Conservation (phyloP, 106 monocot genomes). For the Apostasia ramifera region DNA sequence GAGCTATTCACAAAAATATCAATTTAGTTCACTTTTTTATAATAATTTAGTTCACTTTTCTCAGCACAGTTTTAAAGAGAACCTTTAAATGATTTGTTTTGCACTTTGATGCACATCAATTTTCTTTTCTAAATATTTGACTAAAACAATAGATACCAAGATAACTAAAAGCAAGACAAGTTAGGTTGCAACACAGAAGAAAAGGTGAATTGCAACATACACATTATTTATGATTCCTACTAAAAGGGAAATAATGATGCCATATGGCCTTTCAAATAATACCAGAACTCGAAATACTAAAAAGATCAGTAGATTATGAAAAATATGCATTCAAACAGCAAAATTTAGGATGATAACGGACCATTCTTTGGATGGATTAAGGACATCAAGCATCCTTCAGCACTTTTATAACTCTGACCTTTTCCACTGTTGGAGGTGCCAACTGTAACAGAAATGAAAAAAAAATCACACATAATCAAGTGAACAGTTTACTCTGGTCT, state of each 20-base stretch:
- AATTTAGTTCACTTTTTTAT: too few relatives aligned
- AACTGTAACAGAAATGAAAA: neutral
- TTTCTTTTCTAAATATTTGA: too few relatives aligned
- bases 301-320: too few relatives aligned
- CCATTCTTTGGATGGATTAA: neutral
- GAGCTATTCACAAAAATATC: neutral
- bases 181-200: neutral
- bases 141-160: neutral
- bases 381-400: constrained; percentile 11
- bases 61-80: too few relatives aligned
- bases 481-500: too few relatives aligned
- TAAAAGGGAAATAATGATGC: too few relatives aligned
- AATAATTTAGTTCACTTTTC: too few relatives aligned
- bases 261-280: too few relatives aligned
- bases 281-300: too few relatives aligned
- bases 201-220: neutral
- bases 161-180: neutral
- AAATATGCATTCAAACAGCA: neutral
- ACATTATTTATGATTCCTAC: neutral
- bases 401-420: neutral
- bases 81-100: too few relatives aligned
- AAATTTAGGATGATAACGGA: neutral
- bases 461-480: neutral
- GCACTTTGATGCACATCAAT: too few relatives aligned
- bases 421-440: neutral